Base-by-base conservation (phyloP, 2,329 filamentous ascomycete genomes). In the Thermothelomyces thermophilus region DNA sequence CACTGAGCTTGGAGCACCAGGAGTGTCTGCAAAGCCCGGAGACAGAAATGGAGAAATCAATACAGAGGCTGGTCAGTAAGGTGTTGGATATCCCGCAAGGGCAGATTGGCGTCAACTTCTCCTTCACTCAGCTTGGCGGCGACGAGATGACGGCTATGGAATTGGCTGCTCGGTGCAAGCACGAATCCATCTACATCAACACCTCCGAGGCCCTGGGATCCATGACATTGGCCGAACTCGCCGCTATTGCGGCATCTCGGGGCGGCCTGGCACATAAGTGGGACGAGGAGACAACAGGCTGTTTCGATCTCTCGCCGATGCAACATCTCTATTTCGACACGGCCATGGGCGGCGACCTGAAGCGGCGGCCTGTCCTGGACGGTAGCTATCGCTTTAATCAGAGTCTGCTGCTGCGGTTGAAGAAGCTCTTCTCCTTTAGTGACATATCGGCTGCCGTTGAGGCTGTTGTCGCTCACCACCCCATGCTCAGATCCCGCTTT, bases 261-360 rank as follows among this genome's bases (percentile, higher is more conserved):
- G 64, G 62, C 5, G 58, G 60, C 9, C 51, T 65, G 39, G 59
- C 58, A 3, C 60, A 62, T 13, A 59, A 62, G 16, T 64, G 66
- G 56, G 64, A 62, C 28, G 69, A 67, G 20, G 58, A 67, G 33
- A 59, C 58, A 1, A 48, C 58, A 8, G 68, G 69, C 17, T 64
- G 52, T 28, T 78, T 76, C 54, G 70, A 71, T 9, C 66, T 79
- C 9, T 73, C 75, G 1, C 70, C 75, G 3, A 78, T 78, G 70
- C 76, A 79, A 61, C 71, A 73, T 48, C 64, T 79, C 3, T 76
- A 75, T 57, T 77, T 79, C 45, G 66, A 73, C 53, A 74, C 73
- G 0, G 61, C 65, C 2, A 70, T 74, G 60, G 70, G 70, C 4
- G 66, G 64, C 1, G 62, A 67, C 41, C 51, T 58, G 10, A 61